A percentile compares a stretch with the other conserved stretches of the same genome.
These are phyloP conservation scores for Pharus latifolius DNA, from an alignment of 176 grass and related monocot species.

Conservation along the genomic window DNA sequence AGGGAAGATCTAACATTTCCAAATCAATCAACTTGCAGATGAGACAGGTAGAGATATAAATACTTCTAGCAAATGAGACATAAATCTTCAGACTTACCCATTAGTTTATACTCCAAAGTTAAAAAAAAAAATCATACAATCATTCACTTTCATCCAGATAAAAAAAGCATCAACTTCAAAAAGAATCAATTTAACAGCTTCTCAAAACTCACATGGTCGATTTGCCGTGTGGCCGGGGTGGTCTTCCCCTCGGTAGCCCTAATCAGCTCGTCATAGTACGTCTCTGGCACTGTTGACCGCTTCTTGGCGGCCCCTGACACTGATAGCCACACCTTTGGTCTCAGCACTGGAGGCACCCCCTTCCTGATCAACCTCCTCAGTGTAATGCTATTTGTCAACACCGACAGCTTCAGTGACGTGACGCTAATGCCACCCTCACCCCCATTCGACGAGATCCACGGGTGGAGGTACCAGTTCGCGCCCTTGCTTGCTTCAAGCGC, in stretches of 20 bases:
- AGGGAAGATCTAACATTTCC: no score
- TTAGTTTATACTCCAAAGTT: neutral
- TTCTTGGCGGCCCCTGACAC: conserved; percentile 88
- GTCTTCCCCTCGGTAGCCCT: conserved; percentile 67
- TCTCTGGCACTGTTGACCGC: conserved; percentile 84
- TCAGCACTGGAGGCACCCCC: conserved; percentile 54
- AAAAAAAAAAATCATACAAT: neutral
- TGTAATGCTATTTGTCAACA: conserved; percentile 58
- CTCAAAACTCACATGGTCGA: conserved; percentile 70
- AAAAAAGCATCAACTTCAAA: neutral
- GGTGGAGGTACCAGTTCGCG: conserved; percentile 83
- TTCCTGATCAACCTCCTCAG: conserved; percentile 80
- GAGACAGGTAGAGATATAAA: no score
- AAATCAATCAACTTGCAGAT: no score
- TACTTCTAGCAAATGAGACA: no score
- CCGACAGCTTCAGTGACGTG: conserved; percentile 72
- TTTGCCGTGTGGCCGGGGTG: conserved; percentile 86
- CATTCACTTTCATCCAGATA: neutral
- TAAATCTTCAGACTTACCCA: neutral
- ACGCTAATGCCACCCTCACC: conserved; percentile 42
- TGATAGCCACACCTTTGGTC: conserved; percentile 85
- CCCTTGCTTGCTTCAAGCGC: conserved; percentile 82
- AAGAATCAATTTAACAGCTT: neutral
- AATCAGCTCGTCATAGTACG: conserved; percentile 92
- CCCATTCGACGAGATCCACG: conserved; percentile 61